These are phyloP conservation scores for Diaporthe citri DNA, from an alignment of 2,329 filamentous ascomycete species.

Conservation along the genomic window DNA sequence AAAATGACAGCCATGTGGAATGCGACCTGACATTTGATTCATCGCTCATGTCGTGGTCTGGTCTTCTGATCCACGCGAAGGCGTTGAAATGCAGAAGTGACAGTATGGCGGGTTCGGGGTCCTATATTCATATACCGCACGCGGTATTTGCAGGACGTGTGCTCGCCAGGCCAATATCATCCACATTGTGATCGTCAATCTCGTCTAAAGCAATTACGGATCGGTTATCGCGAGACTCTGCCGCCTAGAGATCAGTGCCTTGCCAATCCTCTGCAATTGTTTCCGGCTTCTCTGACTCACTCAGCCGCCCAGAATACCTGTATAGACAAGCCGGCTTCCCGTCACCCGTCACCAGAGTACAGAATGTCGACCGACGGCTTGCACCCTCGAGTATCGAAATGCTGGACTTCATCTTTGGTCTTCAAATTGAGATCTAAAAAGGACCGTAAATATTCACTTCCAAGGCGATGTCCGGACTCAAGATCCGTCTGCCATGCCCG, in stretches of 20 bases:
- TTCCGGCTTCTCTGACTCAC: neutral
- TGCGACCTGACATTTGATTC: neutral
- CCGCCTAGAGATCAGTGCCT: no score
- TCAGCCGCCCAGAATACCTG: no score
- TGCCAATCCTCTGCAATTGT: neutral
- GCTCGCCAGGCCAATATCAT: neutral
- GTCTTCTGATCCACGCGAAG: neutral
- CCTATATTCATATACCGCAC: neutral
- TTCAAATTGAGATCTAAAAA: neutral
- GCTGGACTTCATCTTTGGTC: neutral
- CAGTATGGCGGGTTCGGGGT: neutral
- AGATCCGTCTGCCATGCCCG: no score
- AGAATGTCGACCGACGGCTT: neutral
- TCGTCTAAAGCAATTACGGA: neutral
- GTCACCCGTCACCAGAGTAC: no score
- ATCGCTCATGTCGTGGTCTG: neutral
- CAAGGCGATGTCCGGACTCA: neutral
- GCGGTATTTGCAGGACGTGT: no score
- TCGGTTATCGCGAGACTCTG: no score
- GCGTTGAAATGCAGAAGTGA: neutral
- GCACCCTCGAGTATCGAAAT: no score
- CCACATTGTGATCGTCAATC: no score
- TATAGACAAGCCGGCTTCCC: neutral
- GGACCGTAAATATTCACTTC: neutral
- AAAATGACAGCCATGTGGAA: constrained; percentile 24